These are phyloP conservation scores for Xerocomellus chrysenteron DNA, from an alignment of 768 basidiomycete species.

Conservation along the genomic window DNA sequence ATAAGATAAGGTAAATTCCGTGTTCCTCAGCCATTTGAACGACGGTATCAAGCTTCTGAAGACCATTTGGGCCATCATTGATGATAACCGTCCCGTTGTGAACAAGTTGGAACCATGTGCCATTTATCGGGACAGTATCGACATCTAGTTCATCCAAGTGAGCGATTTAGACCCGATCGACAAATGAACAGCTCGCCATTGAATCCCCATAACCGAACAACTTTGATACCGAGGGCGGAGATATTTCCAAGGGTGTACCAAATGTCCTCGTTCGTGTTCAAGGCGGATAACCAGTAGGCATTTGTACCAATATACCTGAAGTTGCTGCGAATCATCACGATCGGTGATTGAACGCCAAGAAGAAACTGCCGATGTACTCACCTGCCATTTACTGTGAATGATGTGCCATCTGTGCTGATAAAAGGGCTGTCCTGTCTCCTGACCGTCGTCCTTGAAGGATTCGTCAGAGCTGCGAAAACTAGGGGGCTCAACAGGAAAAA, in stretches of 20 bases:
- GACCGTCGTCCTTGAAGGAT: constrained; percentile 33
- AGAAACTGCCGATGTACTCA: constrained; percentile 13
- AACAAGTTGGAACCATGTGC: constrained; percentile 65
- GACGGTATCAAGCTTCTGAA: constrained; percentile 62
- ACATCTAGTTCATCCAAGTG: constrained; percentile 43
- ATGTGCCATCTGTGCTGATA: constrained; percentile 42
- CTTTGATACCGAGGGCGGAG: constrained; percentile 51
- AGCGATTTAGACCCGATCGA: neutral
- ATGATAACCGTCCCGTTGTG: constrained; percentile 52
- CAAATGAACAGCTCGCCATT: constrained; percentile 44
- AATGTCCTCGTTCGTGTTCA: constrained; percentile 58
- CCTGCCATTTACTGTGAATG: constrained; percentile 59
- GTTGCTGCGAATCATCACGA: constrained; percentile 32
- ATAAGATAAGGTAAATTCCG: constrained; percentile 50
- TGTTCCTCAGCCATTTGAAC: constrained; percentile 53
- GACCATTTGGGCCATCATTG: constrained; percentile 60
- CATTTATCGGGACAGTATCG: constrained; percentile 48
- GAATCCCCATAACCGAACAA: constrained; percentile 70
- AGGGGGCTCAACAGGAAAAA: constrained; percentile 31
- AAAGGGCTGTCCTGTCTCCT: constrained; percentile 40
- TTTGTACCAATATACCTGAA: constrained; percentile 55
- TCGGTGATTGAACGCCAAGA: constrained; percentile 11
- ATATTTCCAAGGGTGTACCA: constrained; percentile 57
- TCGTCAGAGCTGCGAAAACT: constrained; percentile 28
- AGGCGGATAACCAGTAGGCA: constrained; percentile 61